Base-by-base conservation (phyloP, 148 eudicot genomes). In the Drosera capensis region DNA sequence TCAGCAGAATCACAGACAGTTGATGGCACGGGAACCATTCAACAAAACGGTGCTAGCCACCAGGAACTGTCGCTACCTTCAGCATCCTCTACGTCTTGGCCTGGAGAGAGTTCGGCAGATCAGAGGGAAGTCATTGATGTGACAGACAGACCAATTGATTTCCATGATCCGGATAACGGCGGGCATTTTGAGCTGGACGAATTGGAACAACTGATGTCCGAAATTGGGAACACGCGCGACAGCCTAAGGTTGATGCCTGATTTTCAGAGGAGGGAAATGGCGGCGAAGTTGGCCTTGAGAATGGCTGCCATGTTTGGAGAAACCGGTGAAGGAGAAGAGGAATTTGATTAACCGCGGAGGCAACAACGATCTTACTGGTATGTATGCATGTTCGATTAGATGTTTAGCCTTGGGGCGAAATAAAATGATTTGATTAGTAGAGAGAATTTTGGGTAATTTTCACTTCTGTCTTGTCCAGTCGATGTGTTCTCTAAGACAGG, bases 231-330 rank as follows among this genome's bases (percentile, higher is more conserved):
- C 23, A 40, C 79, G 70, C 85, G 95, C 12, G 69, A 59, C 40
- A 82, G 66, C 57, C 60, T 84, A 48, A 74, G 99, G 63, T 55
- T 85, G 62, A 74, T 92, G 88, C 95, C 94, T 21, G 95, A 85
- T 67, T 92, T 81, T 55, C 95, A 92, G 56, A 85, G 95, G 66
- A 72, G 94, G 63, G 99, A 92, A 44, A 92, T 81, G 90, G 94
- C 99, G 16, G 99, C 94, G 3, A 77, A 67, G 21, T 63, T 92
- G 54, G 94, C 95, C 35, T 54, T 81, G 86, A 78, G 68, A 68
- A 92, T 92, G 94, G 88, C 99, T 52, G 51, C 82, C 20, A 73
- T 92, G 83, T 92, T 92, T 71, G 99, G 94, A 12, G 95, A 84
- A 29, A 23, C 49, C 54, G 61, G 65, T 26, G 72, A 82, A 48